Conservation (phyloP, 176 grass and related monocot species). For the Elymus sibiricus region DNA sequence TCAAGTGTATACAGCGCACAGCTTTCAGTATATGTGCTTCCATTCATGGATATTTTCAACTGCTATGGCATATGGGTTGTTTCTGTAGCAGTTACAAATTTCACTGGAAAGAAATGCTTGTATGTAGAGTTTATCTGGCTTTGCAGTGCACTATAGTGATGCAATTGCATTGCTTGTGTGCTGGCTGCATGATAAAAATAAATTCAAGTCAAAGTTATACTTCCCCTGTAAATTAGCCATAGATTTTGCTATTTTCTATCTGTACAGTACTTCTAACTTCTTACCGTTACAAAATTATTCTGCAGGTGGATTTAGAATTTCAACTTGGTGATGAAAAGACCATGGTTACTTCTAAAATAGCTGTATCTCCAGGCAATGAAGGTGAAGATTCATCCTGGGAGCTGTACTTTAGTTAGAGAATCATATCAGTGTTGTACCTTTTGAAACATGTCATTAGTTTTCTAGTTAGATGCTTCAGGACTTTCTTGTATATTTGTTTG, state of each 20-base stretch:
- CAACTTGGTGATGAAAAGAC: constrained; percentile 92
- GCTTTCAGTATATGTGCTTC: neutral
- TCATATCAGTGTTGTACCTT: neutral
- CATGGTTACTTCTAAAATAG: constrained; percentile 83
- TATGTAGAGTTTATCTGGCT: neutral
- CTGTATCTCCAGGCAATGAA: constrained; percentile 67
- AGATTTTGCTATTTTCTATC: constrained; percentile 2
- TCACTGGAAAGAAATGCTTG: neutral
- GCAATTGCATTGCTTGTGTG: neutral
- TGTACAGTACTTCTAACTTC: constrained; percentile 9
- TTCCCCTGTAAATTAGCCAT: neutral
- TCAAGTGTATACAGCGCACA: neutral
- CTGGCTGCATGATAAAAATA: neutral
- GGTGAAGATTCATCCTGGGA: constrained; percentile 42
- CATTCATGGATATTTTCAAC: neutral
- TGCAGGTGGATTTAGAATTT: constrained; percentile 85
- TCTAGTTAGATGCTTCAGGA: neutral
- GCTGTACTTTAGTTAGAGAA: neutral
- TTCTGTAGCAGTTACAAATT: neutral
- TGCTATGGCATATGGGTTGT: neutral
- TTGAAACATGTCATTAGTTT: constrained; percentile 10
- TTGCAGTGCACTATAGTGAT: neutral
- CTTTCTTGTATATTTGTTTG: constrained; percentile 18
- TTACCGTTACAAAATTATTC: constrained; percentile 13
- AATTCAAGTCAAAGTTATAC: neutral